phyloP scores from a whole-genome alignment of 768 basidiomycete genomes.

The Lactarius deliciosus region DNA sequence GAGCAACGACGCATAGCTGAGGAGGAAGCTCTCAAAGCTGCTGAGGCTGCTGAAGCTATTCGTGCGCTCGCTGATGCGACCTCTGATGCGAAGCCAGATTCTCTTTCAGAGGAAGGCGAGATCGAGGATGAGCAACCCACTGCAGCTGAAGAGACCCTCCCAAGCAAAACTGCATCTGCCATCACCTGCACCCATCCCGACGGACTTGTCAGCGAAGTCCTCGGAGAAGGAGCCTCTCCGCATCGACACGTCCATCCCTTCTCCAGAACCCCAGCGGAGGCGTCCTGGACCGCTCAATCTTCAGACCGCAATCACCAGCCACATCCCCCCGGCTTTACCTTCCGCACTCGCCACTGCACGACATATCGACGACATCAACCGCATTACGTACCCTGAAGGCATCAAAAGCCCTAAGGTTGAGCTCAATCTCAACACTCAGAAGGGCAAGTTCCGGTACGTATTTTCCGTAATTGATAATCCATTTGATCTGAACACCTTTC shows the following conservation, averaged over 20 bases:
- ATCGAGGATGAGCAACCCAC: constrained; percentile 42
- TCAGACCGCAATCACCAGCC: constrained; percentile 47
- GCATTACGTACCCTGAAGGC: constrained; percentile 79
- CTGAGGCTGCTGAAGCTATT: constrained; percentile 43
- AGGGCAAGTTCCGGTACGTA: constrained; percentile 83
- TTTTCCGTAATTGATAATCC: not conserved
- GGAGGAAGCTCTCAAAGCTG: constrained; percentile 37
- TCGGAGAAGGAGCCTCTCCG: constrained; percentile 56
- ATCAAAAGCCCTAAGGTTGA: constrained; percentile 80
- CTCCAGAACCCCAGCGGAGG: constrained; percentile 45
- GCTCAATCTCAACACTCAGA: constrained; percentile 78
- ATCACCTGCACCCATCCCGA: constrained; percentile 41
- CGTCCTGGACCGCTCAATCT: constrained; percentile 78
- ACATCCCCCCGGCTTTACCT: constrained; percentile 47
- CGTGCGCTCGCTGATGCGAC: constrained; percentile 35
- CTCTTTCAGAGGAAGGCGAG: constrained; percentile 48
- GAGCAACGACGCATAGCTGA: constrained; percentile 38
- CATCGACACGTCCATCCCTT: constrained; percentile 58
- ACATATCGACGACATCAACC: constrained; percentile 77
- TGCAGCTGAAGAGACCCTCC: constrained; percentile 14
- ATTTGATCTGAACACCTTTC: constrained; percentile 11
- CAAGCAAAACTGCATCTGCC: constrained; percentile 12
- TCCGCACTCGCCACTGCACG: constrained; percentile 80
- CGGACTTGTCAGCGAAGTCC: constrained; percentile 46
- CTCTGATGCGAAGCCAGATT: constrained; percentile 37